These are phyloP conservation scores for Jatropha multifida DNA, from an alignment of 441 rosid genomes.

Conservation along the genomic window DNA sequence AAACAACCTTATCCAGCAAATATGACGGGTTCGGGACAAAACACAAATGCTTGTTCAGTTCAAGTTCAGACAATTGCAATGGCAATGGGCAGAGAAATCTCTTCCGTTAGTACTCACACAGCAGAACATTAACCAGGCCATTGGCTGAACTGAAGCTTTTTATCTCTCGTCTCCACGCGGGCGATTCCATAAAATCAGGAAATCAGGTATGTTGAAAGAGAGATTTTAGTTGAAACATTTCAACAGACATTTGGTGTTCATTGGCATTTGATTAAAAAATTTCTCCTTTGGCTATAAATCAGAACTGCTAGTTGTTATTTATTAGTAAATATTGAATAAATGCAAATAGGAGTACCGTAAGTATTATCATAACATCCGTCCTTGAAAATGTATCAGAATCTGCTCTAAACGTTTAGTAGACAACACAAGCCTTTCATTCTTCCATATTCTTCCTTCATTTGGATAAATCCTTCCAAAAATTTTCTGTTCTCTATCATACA, in stretches of 20 bases:
- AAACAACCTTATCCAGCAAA: no score
- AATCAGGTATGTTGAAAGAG: no score
- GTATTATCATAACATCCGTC: constrained; percentile 25
- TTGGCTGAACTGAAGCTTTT: no score
- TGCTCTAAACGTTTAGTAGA: constrained; percentile 27
- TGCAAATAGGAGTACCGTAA: constrained; percentile 14
- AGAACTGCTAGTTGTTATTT: constrained; percentile 31
- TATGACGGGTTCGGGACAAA: no score
- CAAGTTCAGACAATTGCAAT: no score
- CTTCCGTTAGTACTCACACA: no score
- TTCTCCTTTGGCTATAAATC: background rate
- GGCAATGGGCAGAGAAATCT: no score
- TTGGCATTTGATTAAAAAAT: background rate
- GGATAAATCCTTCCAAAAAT: constrained; percentile 15
- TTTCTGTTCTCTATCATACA: constrained; percentile 11
- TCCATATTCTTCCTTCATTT: background rate
- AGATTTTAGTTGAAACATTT: background rate
- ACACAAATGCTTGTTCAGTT: no score
- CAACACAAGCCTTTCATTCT: constrained; percentile 10
- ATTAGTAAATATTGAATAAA: constrained; percentile 29
- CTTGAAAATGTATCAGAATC: constrained; percentile 28
- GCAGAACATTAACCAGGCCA: no score
- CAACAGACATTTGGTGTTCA: constrained; percentile 16
- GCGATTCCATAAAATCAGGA: no score
- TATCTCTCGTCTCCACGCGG: no score